These are phyloP conservation scores for Lagenidium giganteum DNA, from an alignment of 352 stramenopile species.

Conservation along the genomic window DNA sequence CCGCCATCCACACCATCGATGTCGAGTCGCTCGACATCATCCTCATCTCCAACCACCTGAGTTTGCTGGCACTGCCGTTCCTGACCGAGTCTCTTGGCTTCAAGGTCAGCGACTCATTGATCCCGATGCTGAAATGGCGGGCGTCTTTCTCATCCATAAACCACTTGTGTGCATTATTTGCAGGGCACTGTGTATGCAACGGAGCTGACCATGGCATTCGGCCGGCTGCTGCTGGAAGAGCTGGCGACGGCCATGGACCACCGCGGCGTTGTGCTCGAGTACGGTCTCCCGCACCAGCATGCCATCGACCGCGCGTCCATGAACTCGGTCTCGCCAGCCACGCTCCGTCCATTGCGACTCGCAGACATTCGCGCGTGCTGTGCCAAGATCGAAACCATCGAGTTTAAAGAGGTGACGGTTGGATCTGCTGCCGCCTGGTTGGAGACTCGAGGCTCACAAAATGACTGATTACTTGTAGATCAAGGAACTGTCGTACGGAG, in stretches of 20 bases:
- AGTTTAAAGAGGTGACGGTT: constrained; percentile 73
- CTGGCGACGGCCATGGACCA: constrained; percentile 19
- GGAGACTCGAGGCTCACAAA: neutral
- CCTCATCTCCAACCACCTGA: constrained; percentile 69
- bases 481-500: constrained; percentile 50
- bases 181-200: constrained; percentile 70
- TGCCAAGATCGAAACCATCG: constrained; percentile 41
- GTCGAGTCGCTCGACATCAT: constrained; percentile 62
- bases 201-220: constrained; percentile 61
- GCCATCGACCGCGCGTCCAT: neutral
- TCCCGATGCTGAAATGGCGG: too few species aligned
- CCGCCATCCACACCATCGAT: constrained; percentile 32
- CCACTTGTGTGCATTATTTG: too few species aligned
- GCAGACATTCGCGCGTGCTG: constrained; percentile 41
- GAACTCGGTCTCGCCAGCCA: constrained; percentile 1
- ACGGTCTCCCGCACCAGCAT: neutral
- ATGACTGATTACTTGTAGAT: too few species aligned
- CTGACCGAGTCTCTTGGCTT: constrained; percentile 73
- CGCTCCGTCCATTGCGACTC: constrained; percentile 22
- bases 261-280: constrained; percentile 14
- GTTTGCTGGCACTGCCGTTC: constrained; percentile 68
- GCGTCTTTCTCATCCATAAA: too few species aligned
- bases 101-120: constrained; percentile 19
- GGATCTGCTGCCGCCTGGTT: neutral
- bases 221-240: constrained; percentile 66